Base-by-base conservation (phyloP, 108 stramenopile genomes). In the Fragilaria radians region DNA sequence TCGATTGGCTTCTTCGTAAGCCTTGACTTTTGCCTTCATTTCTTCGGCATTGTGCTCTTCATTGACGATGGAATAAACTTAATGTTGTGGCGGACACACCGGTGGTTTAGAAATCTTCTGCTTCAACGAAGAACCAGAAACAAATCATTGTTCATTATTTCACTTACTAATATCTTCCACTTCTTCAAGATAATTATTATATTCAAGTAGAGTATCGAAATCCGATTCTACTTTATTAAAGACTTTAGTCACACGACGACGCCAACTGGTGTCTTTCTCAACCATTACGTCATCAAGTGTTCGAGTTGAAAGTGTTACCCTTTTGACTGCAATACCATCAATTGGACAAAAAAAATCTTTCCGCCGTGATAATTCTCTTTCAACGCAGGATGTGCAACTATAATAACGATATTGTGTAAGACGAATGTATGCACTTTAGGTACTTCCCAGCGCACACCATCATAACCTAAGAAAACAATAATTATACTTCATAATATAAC, bases 131-230 rank as follows among this genome's bases (percentile, higher is more conserved):
- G 11, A 42, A 42, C 36, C 11, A 42, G 36, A 1, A 0, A 54
- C 2, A 61, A 52, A 26, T 24, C 19, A 46, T 34, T 17, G 47
- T 31, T 11, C 14, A 52, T 49, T 49, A 25, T 27, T 9, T 0
- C 14, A 73, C 67, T 65, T 28, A 65, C 75, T 86, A 46, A 86
- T 86, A 63, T 86, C 85, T 48, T 92, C 90, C 22, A 88, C 87
- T 73, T 88, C 85, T 76, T 92, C 90, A 36, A 92, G 71, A 64
- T 92, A 92, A 71, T 92, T 84, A 66, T 92, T 92, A 77, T 85
- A 92, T 71, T 92, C 86, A 25, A 86, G 54, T 4, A 92, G 68
- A 3, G 70, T 70, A 18, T 79, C 54, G 61, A 92, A 92, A 64
- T 92, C 90, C 28, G 63, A 71, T 57, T 92, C 77, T 0, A 76